phyloP scores from a whole-genome alignment of 208 protist genomes.

The Endotrypanum monterogeii region DNA sequence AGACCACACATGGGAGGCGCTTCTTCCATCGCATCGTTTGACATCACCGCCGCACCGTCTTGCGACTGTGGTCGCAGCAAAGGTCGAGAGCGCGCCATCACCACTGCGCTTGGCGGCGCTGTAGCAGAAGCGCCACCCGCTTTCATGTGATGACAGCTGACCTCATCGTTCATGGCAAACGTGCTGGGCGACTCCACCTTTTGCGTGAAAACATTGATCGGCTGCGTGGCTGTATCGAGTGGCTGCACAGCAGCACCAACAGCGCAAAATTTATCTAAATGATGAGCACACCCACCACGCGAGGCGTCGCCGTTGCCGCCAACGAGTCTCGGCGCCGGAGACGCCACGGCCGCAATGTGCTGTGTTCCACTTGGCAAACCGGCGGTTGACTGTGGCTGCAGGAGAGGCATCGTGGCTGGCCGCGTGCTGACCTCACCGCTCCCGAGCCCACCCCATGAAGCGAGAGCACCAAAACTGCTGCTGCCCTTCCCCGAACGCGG shows the following conservation, averaged over 20 bases:
- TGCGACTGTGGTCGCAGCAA: not conserved
- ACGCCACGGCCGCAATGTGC: conserved; percentile 7
- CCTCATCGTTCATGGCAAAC: not conserved
- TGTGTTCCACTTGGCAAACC: not conserved
- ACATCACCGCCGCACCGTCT: not conserved
- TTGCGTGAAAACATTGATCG: conserved; percentile 28
- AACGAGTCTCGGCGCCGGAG: conserved; percentile 12
- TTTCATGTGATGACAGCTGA: not conserved
- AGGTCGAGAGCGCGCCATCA: not conserved
- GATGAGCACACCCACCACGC: not conserved
- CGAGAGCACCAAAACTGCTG: conserved; percentile 1
- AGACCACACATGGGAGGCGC: not conserved
- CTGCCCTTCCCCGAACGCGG: conserved; percentile 1
- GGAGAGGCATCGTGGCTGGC: conserved; percentile 19
- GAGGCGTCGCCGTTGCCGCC: conserved; percentile 2
- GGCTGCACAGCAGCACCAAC: conserved; percentile 30
- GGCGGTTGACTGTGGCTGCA: conserved; percentile 6
- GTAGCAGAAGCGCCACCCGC: not conserved
- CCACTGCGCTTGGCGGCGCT: not conserved
- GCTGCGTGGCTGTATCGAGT: conserved; percentile 23
- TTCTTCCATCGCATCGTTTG: not conserved
- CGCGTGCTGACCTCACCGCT: not conserved
- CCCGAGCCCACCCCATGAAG: not conserved
- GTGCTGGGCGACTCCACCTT: conserved; percentile 5
- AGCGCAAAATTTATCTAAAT: conserved; percentile 26